Percentiles rank a stretch among this genome's conserved stretches.
Evolutionary conservation across 2,329 filamentous ascomycete genomes (phyloP).

Genomic region (Cladosporium sp.): DNA sequence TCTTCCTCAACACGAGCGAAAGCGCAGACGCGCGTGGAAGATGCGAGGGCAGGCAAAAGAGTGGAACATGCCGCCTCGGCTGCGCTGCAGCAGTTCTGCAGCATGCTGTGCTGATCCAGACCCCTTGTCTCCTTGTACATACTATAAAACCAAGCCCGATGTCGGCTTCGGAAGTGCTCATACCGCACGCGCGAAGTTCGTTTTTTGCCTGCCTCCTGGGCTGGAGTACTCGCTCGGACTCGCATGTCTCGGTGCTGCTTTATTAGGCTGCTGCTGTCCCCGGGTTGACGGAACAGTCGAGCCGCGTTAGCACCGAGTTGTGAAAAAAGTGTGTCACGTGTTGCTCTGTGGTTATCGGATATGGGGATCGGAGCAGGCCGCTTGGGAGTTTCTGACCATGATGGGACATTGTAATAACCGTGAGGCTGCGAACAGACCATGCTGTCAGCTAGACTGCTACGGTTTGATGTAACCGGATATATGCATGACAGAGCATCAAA

Average conservation of each 20-base stretch:
- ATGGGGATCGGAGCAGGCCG: constrained; percentile 7
- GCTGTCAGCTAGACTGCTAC: background rate
- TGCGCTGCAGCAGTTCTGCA: constrained; percentile 10
- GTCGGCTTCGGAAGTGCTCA: constrained; percentile 1
- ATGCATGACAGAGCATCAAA: background rate
- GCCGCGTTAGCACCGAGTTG: constrained; percentile 14
- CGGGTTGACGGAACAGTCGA: background rate
- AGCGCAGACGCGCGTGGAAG: background rate
- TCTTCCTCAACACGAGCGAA: constrained; percentile 10
- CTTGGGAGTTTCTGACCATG: background rate
- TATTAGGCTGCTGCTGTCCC: background rate
- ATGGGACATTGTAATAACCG: background rate
- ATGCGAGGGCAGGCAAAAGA: background rate
- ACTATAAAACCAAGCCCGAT: constrained; percentile 10
- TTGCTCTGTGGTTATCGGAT: background rate
- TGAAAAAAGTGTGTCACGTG: constrained; percentile 5
- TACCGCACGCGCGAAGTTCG: background rate
- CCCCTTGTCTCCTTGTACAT: background rate
- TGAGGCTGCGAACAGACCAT: background rate
- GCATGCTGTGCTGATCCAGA: background rate
- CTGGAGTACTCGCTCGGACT: constrained; percentile 3
- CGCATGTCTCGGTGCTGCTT: background rate
- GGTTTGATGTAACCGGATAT: background rate
- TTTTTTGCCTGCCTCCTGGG: background rate
- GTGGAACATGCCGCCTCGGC: constrained; percentile 9